These are phyloP conservation scores for Ballota nigra DNA, from an alignment of 257 asterid genomes.

Conservation along the genomic window DNA sequence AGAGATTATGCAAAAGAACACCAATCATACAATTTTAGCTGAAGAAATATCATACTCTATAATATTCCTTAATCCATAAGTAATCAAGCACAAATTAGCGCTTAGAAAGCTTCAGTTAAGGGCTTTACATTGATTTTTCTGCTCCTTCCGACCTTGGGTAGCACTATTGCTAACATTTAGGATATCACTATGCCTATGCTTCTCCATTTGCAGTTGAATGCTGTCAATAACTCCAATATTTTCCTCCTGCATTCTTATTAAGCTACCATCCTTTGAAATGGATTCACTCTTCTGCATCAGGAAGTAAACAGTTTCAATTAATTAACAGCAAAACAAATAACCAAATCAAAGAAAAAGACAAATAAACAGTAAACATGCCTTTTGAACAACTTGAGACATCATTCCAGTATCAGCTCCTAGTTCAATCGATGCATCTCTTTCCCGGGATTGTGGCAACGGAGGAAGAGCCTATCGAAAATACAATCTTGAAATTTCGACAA, in stretches of 20 bases:
- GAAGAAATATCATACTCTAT: not conserved
- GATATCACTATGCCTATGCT: conserved; percentile 23
- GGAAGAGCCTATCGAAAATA: conserved; percentile 37
- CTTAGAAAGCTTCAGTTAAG: conserved; percentile 7
- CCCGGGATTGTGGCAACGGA: conserved; percentile 36
- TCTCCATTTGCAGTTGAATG: conserved; percentile 31
- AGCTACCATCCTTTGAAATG: conserved; percentile 12
- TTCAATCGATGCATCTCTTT: conserved; percentile 27
- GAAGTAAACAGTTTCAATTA: conserved; percentile 8
- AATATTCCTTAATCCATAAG: not conserved
- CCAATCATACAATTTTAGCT: not conserved
- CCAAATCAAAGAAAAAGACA: not conserved
- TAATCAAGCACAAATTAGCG: not conserved
- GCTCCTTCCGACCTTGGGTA: conserved; percentile 31
- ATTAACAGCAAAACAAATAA: not conserved
- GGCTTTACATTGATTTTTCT: conserved; percentile 37
- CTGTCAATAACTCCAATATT: conserved; percentile 15
- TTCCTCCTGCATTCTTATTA: conserved; percentile 17
- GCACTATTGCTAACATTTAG: conserved; percentile 15
- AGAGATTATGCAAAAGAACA: conserved; percentile 1
- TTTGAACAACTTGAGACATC: conserved; percentile 23
- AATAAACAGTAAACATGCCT: conserved; percentile 26
- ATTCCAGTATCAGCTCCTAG: conserved; percentile 12
- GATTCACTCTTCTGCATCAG: conserved; percentile 32
- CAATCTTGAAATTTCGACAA: conserved; percentile 14